Evolutionary conservation across 768 basidiomycete species (phyloP), one percentile per base, ranked within the genome.

Genomic region (Lentinula sp.): DNA sequence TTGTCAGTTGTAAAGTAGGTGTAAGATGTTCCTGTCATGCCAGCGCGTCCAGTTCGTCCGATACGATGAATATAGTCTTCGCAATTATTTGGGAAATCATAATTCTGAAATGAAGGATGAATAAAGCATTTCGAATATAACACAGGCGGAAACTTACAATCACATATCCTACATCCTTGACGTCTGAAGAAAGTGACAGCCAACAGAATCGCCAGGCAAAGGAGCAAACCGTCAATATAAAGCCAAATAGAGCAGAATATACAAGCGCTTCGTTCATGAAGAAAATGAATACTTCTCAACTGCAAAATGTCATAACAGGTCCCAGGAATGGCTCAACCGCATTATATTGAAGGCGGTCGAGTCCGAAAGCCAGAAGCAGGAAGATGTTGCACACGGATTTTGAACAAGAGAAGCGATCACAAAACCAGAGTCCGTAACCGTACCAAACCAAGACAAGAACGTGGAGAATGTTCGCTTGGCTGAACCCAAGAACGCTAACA

Each of bases 41-140:
- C 93, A 51, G 93, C 94, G 73, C 92, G 93, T 92, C 95, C 95
- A 65, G 96, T 97, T 73, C 96, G 94, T 65, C 96, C 97, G 69
- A 99, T 99, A 67, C 96, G 93, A 76, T 99, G 96, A 63, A 99
- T 95, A 75, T 98, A 98, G 75, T 97, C 95, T 78, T 96, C 95
- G 69, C 91, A 93, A 71, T 96, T 95, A 76, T 97, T 97, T 1
- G 95, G 95, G 80, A 98, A 97, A 73, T 98, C 95, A 72, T 93
- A 95, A 76, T 95, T 95, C 94, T 95, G 66, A 2, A 56, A 50
- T 10, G 39, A 60, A 37, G 65, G 55, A 67, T 58, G 40, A 61
- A 23, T 1, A 42, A 51, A 34, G 56, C 62, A 45, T 64, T 50
- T 0, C 10, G 54, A 40, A 40, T 5, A 35, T 10, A 15, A 52